Evolutionary conservation across 768 basidiomycete genomes (phyloP), one percentile per base, ranked within the genome.

Genomic region (Russula brevipes): DNA sequence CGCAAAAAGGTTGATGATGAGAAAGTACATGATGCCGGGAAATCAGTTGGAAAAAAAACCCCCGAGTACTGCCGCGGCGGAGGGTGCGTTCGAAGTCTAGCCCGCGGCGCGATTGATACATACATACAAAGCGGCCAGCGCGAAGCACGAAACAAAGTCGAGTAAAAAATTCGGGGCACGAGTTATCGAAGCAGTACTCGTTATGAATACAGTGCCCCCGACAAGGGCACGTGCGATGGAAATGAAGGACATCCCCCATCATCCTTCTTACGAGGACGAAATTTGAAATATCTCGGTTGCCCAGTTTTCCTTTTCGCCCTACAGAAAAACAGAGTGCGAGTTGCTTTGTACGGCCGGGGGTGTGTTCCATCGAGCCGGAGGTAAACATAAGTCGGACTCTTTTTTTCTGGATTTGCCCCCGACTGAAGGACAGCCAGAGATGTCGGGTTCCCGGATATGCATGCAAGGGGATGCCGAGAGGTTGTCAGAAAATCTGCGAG

Each of bases 351-450:
- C 39, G 44, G 50, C 33, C 46, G 19, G 24, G 30, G 30, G 30
- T 7, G 5, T 19, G 57, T 46, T 46, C 57, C 61, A 58, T 57
- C 55, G 19, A 58, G 51, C 51, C 35, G 44, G n/a, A n/a, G 31
- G 36, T 53, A 24, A 19, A 36, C 17, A 45, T 19, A 12, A 52
- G 33, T 36, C 24, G 41, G 16, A 33, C 17, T 10, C 19, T 50
- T 35, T 56, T 35, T 51, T n/a, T 36, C 3, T 41, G 17, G 50
- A 14, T 17, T 3, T 33, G 47, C 46, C 24, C 54, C 33, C 16
- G 4, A 8, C 8, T 8, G 12, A 38, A 33, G 35, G 33, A n/a
- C n/a, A 5, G 39, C 38, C 39, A 19, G 56, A 52, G 53, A 36
- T 38, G 56, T 46, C n/a, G 7, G 30, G 56, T 51, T 52, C 50